Percentiles rank a stretch among this genome's conserved stretches.
phyloP scores from a whole-genome alignment of 2,329 filamentous ascomycete genomes.

The Fusarium newnesense region DNA sequence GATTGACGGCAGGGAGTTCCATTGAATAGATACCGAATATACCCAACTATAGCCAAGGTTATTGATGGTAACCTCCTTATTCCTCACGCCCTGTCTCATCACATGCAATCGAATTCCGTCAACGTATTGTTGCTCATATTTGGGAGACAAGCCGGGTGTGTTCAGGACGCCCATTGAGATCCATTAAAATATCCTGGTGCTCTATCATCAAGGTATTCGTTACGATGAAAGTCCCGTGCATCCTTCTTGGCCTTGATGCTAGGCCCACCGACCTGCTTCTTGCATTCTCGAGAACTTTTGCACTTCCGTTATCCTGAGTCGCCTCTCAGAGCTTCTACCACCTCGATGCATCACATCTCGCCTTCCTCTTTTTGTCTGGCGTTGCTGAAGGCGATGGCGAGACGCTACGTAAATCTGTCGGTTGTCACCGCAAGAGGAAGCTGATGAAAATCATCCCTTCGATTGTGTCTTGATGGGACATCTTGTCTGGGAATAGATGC shows the following conservation, averaged over 20 bases:
- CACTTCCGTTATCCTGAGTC: slow-evolving; percentile 1
- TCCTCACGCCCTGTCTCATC: background rate
- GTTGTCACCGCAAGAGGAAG: slow-evolving; percentile 38
- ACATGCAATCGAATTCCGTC: background rate
- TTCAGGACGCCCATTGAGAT: background rate
- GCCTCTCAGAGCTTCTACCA: slow-evolving; percentile 1
- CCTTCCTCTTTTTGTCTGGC: slow-evolving; percentile 41
- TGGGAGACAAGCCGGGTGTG: background rate
- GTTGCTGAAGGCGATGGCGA: slow-evolving; percentile 10
- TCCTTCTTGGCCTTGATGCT: slow-evolving; percentile 9
- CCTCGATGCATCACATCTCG: slow-evolving; percentile 14
- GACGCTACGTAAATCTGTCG: slow-evolving; percentile 11
- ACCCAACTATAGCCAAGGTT: background rate
- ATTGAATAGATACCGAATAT: background rate
- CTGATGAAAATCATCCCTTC: slow-evolving; percentile 27
- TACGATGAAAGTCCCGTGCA: slow-evolving; percentile 18
- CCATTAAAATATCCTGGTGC: slow-evolving; percentile 3
- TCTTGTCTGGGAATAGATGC: slow-evolving; percentile 5
- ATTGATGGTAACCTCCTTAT: background rate
- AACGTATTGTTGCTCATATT: background rate
- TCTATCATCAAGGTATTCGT: slow-evolving; percentile 25
- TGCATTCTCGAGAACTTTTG: slow-evolving; percentile 41
- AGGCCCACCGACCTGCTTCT: slow-evolving; percentile 3
- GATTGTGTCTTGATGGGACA: slow-evolving; percentile 12
- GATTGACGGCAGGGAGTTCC: slow-evolving; percentile 8